A percentile compares a stretch with the other conserved stretches of the same genome.
Conservation (phyloP, 768 basidiomycete genomes). For the Suillus discolor region DNA sequence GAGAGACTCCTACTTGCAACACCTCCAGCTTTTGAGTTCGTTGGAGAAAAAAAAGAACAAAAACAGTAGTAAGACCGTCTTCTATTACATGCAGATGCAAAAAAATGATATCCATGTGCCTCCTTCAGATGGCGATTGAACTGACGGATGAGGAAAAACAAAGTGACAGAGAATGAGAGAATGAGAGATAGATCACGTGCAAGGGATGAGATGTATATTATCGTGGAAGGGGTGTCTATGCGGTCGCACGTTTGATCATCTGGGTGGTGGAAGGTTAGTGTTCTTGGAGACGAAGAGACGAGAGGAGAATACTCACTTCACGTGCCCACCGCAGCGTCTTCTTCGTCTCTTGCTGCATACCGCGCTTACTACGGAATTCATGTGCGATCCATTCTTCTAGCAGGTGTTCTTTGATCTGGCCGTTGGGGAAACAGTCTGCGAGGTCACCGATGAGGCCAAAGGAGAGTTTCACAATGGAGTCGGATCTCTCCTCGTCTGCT, state of each 20-base stretch:
- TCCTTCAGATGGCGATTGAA: slow-evolving; percentile 69
- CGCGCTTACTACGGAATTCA: slow-evolving; percentile 72
- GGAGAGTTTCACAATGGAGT: slow-evolving; percentile 69
- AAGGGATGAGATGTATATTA: slow-evolving; percentile 35
- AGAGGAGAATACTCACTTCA: slow-evolving; percentile 58
- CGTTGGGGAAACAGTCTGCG: slow-evolving; percentile 82
- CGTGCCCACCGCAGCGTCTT: slow-evolving; percentile 92
- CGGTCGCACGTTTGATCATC: slow-evolving; percentile 82
- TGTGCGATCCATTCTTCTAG: slow-evolving; percentile 78
- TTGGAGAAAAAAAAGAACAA: slow-evolving; percentile 3
- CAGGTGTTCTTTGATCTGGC: slow-evolving; percentile 79
- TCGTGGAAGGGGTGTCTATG: slow-evolving; percentile 50
- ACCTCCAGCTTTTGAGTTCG: slow-evolving; percentile 9
- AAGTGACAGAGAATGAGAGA: slow-evolving; percentile 14
- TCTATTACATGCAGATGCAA: slow-evolving; percentile 64
- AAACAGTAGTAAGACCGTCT: slow-evolving; percentile 29
- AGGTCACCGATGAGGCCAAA: slow-evolving; percentile 93
- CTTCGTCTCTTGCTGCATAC: slow-evolving; percentile 78
- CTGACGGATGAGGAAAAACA: slow-evolving; percentile 22
- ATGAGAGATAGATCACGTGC: slow-evolving; percentile 51
- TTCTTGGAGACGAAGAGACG: not conserved
- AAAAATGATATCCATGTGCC: slow-evolving; percentile 53
- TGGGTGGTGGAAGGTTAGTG: slow-evolving; percentile 28
- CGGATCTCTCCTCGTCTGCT: slow-evolving; percentile 81
- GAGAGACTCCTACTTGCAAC: not conserved